Conservation (phyloP, 345 rosid species). For the Eucalyptus polybractea region DNA sequence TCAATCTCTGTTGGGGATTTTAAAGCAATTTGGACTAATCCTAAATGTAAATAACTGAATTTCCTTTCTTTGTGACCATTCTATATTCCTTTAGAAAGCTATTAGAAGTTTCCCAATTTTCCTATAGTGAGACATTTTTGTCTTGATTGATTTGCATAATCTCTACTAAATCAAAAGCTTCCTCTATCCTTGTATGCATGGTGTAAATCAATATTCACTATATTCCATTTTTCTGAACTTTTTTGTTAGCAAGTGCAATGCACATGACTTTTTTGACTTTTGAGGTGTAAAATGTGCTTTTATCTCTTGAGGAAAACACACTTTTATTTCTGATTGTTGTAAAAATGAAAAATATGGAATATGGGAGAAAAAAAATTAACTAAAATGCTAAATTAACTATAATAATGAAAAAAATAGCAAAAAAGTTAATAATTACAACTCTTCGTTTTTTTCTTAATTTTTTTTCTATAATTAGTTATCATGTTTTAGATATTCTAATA, state of each 20-base stretch:
- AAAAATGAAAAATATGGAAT: neutral
- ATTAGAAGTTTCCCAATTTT: too few species aligned
- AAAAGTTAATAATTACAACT: too few species aligned
- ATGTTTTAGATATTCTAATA: too few species aligned
- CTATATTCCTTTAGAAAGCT: neutral
- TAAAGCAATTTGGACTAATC: neutral
- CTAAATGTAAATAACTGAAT: neutral
- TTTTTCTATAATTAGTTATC: too few species aligned
- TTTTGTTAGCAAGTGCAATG: neutral
- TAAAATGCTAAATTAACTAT: too few species aligned
- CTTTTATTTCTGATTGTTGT: neutral
- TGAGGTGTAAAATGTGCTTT: neutral
- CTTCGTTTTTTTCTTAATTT: too few species aligned
- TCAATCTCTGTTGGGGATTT: neutral
- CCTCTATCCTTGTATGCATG: neutral
- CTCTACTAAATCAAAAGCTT: neutral
- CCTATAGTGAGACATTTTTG: neutral
- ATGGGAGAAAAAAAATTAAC: neutral
- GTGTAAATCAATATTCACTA: neutral
- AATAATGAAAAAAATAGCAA: too few species aligned
- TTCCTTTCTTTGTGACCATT: neutral
- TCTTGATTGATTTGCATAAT: neutral
- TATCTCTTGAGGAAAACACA: neutral
- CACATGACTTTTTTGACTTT: neutral
- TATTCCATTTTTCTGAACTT: neutral